phyloP scores from a whole-genome alignment of 208 protist genomes.

The Jaenimonas drosophilae region DNA sequence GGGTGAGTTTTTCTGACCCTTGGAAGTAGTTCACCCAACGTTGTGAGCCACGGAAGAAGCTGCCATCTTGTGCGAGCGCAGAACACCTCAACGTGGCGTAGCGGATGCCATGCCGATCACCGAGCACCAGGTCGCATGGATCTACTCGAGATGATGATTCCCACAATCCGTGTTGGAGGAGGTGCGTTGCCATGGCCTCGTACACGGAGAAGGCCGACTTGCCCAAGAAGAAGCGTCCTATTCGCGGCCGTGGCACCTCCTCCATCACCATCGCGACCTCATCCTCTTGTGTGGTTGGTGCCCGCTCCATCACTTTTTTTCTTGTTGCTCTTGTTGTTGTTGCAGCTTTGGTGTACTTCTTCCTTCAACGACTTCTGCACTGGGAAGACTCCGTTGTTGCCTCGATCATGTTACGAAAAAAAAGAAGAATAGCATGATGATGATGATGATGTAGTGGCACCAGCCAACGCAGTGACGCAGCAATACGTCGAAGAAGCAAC shows the following conservation, averaged over 20 bases:
- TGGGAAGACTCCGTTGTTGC: too few species aligned
- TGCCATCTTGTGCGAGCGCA: slow-evolving; percentile 24
- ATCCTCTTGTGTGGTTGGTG: not conserved
- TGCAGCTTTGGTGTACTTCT: slow-evolving; percentile 4
- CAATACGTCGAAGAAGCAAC: too few species aligned
- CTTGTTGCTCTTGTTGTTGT: not conserved
- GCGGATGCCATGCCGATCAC: slow-evolving; percentile 73
- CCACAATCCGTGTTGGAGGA: slow-evolving; percentile 20
- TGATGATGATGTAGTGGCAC: too few species aligned
- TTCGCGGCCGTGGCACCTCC: not conserved
- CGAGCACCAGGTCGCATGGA: slow-evolving; percentile 53
- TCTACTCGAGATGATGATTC: not conserved
- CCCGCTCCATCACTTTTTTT: not conserved
- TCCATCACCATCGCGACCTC: not conserved
- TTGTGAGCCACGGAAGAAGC: slow-evolving; percentile 42
- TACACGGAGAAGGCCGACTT: slow-evolving; percentile 74
- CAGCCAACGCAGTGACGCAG: too few species aligned
- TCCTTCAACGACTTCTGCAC: too few species aligned
- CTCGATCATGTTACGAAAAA: too few species aligned
- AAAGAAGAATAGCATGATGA: too few species aligned
- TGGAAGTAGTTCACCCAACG: slow-evolving; percentile 87
- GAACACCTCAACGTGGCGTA: slow-evolving; percentile 62
- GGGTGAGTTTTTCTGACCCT: slow-evolving; percentile 71
- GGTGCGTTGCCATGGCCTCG: slow-evolving; percentile 66
- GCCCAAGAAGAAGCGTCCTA: slow-evolving; percentile 33